Evolutionary conservation across 306 rosid genomes (phyloP), one percentile per base, ranked within the genome.

Genomic region (Cicer cuneatum): DNA sequence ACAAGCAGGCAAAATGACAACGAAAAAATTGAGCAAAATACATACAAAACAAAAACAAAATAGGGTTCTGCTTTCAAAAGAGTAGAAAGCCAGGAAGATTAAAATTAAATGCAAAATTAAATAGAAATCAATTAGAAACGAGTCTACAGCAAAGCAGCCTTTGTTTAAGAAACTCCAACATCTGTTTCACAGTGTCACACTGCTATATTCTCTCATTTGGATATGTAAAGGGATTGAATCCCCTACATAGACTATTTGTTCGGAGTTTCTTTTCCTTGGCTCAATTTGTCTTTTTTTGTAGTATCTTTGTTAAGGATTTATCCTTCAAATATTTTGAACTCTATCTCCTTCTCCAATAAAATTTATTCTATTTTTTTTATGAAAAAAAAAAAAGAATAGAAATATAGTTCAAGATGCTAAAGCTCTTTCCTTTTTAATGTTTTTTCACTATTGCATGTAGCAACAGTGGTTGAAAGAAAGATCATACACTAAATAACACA

Each of bases 391-490:
- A 53, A 6, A 41, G 38, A 53, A 66, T 10, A 42, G 58, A 41
- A 75, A 75, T 52, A 51, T 42, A 66, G 19, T 24, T n/a, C 19
- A 54, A 42, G 60, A 12, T 71, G 33, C 72, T 57, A 40, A 48
- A 68, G 29, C 38, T 10, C 48, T 41, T 65, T 53, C 41, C 8
- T 37, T 66, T 29, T 58, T 37, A 13, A 77, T 57, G 47, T 43
- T 38, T 46, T 12, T 40, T 18, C 39, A n/a, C 5, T 59, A 66
- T 24, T 7, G 76, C 69, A 61, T 47, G 74, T 24, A 5, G 73
- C 56, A 61, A 46, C 58, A 42, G 80, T 16, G 39, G 9, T 68
- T 60, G 76, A 65, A 77, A 69, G 57, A 65, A 69, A 15, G 45
- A 72, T 66, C 59, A 76, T 42, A 56, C 29, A 57, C 19, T 71